These are phyloP conservation scores for Hanseniaspora thailandica DNA, from an alignment of 805 yeast species.

Conservation along the genomic window DNA sequence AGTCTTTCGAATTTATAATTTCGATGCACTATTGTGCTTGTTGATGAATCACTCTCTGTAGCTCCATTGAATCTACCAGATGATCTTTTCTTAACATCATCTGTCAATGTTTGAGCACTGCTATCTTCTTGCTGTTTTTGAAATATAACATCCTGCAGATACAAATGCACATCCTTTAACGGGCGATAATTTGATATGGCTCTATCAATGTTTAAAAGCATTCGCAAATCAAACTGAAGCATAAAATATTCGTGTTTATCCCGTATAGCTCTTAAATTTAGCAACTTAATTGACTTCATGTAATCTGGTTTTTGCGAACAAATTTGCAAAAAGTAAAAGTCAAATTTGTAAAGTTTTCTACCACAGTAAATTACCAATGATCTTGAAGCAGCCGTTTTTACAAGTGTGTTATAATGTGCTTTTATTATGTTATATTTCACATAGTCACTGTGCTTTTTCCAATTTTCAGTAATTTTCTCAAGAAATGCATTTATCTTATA, in stretches of 20 bases:
- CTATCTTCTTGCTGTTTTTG: no score
- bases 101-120: no score
- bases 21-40: no score
- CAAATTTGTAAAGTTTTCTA: background rate
- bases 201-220: background rate
- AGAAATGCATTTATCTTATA: background rate
- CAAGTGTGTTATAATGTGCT: background rate
- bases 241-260: background rate
- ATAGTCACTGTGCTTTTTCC: background rate
- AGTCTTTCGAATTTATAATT: conserved; percentile 26
- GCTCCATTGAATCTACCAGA: background rate
- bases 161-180: background rate
- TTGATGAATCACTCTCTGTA: background rate
- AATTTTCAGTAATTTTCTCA: background rate
- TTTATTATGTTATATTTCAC: background rate
- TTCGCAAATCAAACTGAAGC: background rate
- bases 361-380: background rate
- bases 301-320: background rate
- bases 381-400: background rate
- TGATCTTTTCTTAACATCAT: no score
- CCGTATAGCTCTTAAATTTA: background rate
- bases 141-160: no score
- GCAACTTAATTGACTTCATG: background rate
- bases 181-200: background rate
- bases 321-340: background rate